These are phyloP conservation scores for Alternaria brassicae DNA, from an alignment of 2,329 filamentous ascomycete species.

Conservation along the genomic window DNA sequence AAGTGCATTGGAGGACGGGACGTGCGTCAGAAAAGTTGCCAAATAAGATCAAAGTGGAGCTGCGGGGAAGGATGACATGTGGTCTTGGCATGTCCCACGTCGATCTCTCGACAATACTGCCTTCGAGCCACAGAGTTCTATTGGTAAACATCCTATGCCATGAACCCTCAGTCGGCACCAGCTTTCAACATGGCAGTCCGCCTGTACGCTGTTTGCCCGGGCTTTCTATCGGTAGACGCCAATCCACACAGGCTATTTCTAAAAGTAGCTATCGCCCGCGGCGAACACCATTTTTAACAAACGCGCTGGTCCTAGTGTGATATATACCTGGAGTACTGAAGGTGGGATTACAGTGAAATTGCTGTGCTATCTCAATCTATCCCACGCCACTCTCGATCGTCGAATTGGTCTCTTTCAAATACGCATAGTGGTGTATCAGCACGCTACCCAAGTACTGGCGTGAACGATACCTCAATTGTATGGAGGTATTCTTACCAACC, in stretches of 20 bases:
- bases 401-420: not conserved
- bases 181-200: not conserved
- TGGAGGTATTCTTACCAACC: not conserved
- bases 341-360: not conserved
- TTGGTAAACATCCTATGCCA: constrained; percentile 13
- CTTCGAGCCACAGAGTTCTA: constrained; percentile 2
- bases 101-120: constrained; percentile 10
- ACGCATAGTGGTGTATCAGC: not conserved
- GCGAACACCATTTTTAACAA: not conserved
- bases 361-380: not conserved
- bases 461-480: not conserved
- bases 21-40: constrained; percentile 1
- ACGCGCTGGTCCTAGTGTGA: not conserved
- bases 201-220: not conserved
- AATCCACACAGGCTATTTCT: not conserved
- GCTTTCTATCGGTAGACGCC: not conserved
- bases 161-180: not conserved
- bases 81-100: constrained; percentile 10
- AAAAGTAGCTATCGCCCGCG: not conserved
- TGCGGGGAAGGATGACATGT: constrained; percentile 25
- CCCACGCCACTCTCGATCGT: not conserved
- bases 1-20: constrained; percentile 7
- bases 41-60: constrained; percentile 9
- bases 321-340: not conserved
- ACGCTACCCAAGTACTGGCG: not conserved